Evolutionary conservation across 129 eudicot species (phyloP), one percentile per base, ranked within the genome.

Genomic region (Arctium lappa): DNA sequence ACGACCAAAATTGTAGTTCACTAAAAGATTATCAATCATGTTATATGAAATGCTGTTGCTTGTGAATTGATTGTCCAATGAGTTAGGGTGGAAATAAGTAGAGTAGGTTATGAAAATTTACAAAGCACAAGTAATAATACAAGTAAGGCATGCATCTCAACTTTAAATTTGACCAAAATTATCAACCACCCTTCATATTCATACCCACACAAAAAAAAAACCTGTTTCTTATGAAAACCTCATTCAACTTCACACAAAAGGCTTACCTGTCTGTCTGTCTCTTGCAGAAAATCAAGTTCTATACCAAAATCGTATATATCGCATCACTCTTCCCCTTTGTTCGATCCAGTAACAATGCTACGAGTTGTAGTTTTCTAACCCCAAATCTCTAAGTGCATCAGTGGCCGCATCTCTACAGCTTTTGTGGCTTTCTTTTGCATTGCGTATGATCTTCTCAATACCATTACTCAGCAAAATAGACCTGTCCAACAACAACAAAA

Each of bases 331-430:
- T 69, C 33, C 68, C 39, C 70, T 60, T 65, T 46, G 32, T 32
- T 36, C 31, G 73, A 78, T n/a, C 56, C 8, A 50, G 15, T 39
- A 53, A 39, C 80, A 53, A 16, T 22, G 27, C 80, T 91, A 95
- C 16, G 83, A 85, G 77, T 93, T 93, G 88, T 96, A 96, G 82
- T 96, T 91, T 42, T 90, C 97, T 69, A 96, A 82, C 80, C 99
- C 99, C 62, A 96, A 86, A 85, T 96, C 99, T 77, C 99, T 86
- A 34, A 96, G 92, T 0, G 98, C 98, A 88, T 87, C 99, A 8
- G 94, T 78, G 22, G 97, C 99, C 18, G 97, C 98, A 74, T 79
- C 91, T 79, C 86, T 89, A 89, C 99, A 96, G 82, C 86, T 90
- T 83, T 87, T 89, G 66, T 93, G 94, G 82, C 48, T 93, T 84